Percentiles rank a stretch among this genome's conserved stretches.
phyloP scores from a whole-genome alignment of 148 eudicot genomes.

The Rhododendron vialii region DNA sequence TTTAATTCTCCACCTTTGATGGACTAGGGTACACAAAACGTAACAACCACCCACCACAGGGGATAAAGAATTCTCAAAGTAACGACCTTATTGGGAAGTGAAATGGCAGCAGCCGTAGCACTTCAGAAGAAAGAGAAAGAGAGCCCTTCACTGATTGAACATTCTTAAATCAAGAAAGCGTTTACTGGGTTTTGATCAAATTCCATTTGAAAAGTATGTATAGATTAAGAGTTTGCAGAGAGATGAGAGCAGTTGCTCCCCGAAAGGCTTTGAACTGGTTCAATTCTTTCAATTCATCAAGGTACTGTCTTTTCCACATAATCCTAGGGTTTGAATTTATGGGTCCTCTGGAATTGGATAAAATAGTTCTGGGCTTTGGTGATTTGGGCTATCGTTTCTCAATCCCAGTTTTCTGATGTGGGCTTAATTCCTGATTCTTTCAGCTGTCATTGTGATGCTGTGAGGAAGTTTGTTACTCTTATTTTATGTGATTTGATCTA shows the following conservation, averaged over 20 bases:
- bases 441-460: background rate
- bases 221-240: conserved; percentile 27
- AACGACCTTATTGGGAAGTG: background rate
- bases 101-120: background rate
- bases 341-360: background rate
- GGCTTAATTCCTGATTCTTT: background rate
- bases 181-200: background rate
- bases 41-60: background rate
- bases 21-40: background rate
- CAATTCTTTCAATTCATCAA: conserved; percentile 25
- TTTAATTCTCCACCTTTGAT: background rate
- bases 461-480: background rate
- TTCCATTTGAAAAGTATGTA: conserved; percentile 26
- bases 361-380: background rate
- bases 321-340: background rate
- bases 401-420: background rate
- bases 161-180: background rate
- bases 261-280: conserved; percentile 28
- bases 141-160: background rate
- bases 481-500: too few species aligned
- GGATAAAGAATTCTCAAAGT: background rate
- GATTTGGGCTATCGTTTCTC: background rate
- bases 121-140: background rate
- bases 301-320: conserved; percentile 24
- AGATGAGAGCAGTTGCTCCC: conserved; percentile 28